Base-by-base conservation (phyloP, 2,329 filamentous ascomycete species). In the Ophiocordyceps unilateralis region DNA sequence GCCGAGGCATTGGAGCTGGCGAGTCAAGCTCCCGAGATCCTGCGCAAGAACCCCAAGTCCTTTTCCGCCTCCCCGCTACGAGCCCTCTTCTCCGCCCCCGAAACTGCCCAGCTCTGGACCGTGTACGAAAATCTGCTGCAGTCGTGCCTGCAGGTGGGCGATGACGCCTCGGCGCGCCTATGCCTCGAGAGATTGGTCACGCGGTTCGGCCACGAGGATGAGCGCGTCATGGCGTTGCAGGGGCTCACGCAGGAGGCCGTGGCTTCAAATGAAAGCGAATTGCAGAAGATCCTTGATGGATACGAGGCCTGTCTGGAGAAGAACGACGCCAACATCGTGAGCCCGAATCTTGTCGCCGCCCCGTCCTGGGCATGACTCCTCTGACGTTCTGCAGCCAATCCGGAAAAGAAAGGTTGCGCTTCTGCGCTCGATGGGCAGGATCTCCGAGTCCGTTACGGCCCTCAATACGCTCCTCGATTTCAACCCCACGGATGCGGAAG, bases 401-500 rank as follows among this genome's bases (percentile, higher is more conserved):
- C 70, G 81, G 38, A 98, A 98, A 66, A 74, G 91, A 48, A 76
- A 83, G 39, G 76, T 89, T 46, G 83, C 87, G 6, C 70, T 96
- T 30, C 66, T 96, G 45, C 77, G 78, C 51, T 82, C 81, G 23
- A 70, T 93, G 59, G 78, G 77, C 24, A 78, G 76, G 53, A 66
- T 67, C 1, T 54, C 72, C 1, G 86, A 95, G 48, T 84, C 91
- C 1, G 82, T 88, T 39, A 65, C 75, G 26, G 78, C 81, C 23
- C 64, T 96, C 45, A 77, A 79, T 47, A 71, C 78, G 44, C 70
- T 96, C 23, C 66, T 98, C 40, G 83, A 93, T 55, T 78, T 81
- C 47, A 83, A 80, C 43, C 88, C 91, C 2, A 94, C 84, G 2
- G 91, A 98, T 64, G 79, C 81, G 6, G 91, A 98, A 65, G 80